Evolutionary conservation across 2,329 filamentous ascomycete genomes (phyloP), one percentile per base, ranked within the genome.

Genomic region (Sphaceloma murrayae): DNA sequence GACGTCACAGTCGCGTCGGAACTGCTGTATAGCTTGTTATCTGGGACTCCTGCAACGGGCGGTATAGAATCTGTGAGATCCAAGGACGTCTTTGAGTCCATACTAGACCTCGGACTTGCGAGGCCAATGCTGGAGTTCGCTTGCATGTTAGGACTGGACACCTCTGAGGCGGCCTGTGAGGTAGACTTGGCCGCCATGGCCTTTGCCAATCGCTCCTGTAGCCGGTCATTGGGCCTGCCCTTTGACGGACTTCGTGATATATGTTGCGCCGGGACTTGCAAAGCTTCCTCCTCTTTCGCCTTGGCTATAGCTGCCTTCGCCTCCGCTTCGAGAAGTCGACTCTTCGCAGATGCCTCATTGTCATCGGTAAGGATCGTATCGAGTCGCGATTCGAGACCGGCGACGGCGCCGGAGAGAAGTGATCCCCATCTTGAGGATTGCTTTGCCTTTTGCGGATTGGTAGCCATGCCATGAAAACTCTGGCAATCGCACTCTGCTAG

Each of bases 291-390:
- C 14, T 45, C 29, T 22, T 46, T 43, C n/a, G 27, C 13, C 32
- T 46, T 34, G 9, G 31, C 32, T 10, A 18, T 18, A 29, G 43
- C 26, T 13, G 33, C 33, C 34, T 51, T 47, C 14, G 48, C 53
- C 13, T 60, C 57, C 18, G 57, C 52, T 43, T 58, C 59, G 22
- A 62, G 53, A 13, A n/a, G 10, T 47, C 63, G 66, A 45, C 59
- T 60, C 48, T 61, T 65, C 40, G 64, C 67, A 40, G 64, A 63
- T 22, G 63, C 62, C 36, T 76, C 75, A 32, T 81, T 78, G 45
- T 85, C 79, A 53, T 95, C 88, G 44, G 86, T 79, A 49, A 98
- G 74, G 47, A 98, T 94, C 39, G 77, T 88, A 62, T 98, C 91
- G 48, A 98, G 75, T 32, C 85, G 80, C 48, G 88, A 93, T 67